Conservation (phyloP, 1,284 basidiomycete species). For the Microbotryum lychnidis-dioicae region DNA sequence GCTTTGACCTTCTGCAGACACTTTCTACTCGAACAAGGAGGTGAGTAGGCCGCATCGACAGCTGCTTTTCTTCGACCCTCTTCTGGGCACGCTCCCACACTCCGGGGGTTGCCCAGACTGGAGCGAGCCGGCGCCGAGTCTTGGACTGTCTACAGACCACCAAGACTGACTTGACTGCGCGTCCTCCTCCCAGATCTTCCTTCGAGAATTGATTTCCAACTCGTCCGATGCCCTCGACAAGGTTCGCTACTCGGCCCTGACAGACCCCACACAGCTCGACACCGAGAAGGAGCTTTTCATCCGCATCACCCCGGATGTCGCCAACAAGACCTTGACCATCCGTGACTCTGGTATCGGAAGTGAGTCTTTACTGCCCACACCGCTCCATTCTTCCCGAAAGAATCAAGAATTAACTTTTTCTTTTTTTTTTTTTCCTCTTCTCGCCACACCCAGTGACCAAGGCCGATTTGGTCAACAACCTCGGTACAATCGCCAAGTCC, state of each 20-base stretch:
- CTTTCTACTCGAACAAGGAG: conserved; percentile 97
- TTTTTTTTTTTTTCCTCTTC: not conserved
- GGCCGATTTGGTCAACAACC: conserved; percentile 96
- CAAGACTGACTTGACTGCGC: too few species aligned
- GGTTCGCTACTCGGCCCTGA: conserved; percentile 86
- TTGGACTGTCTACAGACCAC: not conserved
- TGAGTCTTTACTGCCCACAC: not conserved
- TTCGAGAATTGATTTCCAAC: conserved; percentile 90
- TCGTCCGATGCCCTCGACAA: conserved; percentile 84
- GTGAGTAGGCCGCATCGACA: not conserved
- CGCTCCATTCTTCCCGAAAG: not conserved
- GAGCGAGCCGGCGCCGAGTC: not conserved
- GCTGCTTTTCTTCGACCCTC: not conserved
- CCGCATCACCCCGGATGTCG: conserved; percentile 88
- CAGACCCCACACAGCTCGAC: conserved; percentile 80
- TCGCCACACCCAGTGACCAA: conserved; percentile 64
- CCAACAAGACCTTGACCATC: conserved; percentile 84
- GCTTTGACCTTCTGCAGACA: conserved; percentile 45
- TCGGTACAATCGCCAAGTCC: conserved; percentile 99
- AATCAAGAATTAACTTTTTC: not conserved
- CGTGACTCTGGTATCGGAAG: conserved; percentile 94
- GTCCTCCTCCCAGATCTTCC: conserved; percentile 57
- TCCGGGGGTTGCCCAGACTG: too few species aligned
- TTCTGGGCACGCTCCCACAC: not conserved
- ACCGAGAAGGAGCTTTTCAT: conserved; percentile 74